phyloP scores from a whole-genome alignment of 805 yeast genomes.

The Wickerhamomyces queroliae region DNA sequence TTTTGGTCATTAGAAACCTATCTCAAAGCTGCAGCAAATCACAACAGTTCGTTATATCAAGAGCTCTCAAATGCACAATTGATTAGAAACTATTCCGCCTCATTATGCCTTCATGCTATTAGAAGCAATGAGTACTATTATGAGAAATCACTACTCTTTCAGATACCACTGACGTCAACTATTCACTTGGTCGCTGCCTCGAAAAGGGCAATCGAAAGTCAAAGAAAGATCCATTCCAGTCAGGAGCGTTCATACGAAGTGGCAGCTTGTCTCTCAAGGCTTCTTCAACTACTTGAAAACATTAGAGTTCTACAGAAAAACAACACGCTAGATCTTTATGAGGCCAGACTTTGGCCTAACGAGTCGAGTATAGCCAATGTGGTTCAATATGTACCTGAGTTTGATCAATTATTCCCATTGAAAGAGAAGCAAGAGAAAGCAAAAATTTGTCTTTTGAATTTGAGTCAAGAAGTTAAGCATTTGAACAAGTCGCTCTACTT shows the following conservation, averaged over 20 bases:
- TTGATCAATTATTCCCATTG: slow-evolving; percentile 2
- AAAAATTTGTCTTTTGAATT: not conserved
- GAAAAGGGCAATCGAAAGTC: not conserved
- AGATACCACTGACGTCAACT: not conserved
- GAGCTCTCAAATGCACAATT: not conserved
- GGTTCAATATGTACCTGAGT: not conserved
- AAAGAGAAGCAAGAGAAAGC: not conserved
- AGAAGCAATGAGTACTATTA: slow-evolving; percentile 2
- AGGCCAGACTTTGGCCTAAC: slow-evolving; percentile 2
- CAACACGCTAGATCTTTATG: not conserved
- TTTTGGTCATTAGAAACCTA: slow-evolving; percentile 2
- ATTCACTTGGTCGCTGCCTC: too few species aligned
- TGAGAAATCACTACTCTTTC: slow-evolving; percentile 3
- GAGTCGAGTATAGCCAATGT: slow-evolving; percentile 2
- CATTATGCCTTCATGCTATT: not conserved
- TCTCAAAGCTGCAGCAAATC: not conserved
- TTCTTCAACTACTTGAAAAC: too few species aligned
- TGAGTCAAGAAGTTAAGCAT: not conserved
- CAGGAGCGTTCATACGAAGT: too few species aligned
- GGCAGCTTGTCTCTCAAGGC: too few species aligned
- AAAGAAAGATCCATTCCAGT: too few species aligned
- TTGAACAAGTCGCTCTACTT: not conserved
- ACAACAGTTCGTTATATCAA: not conserved
- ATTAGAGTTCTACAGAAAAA: not conserved
- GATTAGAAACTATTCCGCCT: not conserved